phyloP scores from a whole-genome alignment of 345 rosid genomes.

The Psidium guajava region DNA sequence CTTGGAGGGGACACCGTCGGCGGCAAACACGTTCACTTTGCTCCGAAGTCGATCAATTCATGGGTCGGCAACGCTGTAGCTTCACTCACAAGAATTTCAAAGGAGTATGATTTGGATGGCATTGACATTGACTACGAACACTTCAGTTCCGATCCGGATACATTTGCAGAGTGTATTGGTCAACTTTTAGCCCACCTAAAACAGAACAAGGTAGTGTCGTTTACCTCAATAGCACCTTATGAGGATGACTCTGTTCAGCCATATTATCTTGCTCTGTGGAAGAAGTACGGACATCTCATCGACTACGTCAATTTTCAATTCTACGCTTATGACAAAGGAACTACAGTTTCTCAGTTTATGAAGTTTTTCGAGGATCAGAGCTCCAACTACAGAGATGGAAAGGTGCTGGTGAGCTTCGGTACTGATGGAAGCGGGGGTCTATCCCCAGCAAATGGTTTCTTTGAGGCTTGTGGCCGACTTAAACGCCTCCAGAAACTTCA shows the following conservation, averaged over 20 bases:
- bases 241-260: conserved; percentile 23
- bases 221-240: conserved; percentile 53
- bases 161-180: conserved; percentile 49
- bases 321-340: conserved; percentile 34
- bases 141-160: conserved; percentile 34
- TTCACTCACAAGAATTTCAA: conserved; percentile 24
- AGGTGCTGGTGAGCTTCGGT: conserved; percentile 31
- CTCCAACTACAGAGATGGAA: conserved; percentile 29
- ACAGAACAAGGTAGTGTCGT: conserved; percentile 13
- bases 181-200: conserved; percentile 26
- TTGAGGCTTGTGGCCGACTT: conserved; percentile 27
- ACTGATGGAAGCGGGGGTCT: conserved; percentile 40
- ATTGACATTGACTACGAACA: conserved; percentile 51
- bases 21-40: conserved; percentile 4
- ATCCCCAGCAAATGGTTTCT: conserved; percentile 32
- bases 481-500: conserved; percentile 21
- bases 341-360: conserved; percentile 28
- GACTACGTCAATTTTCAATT: conserved; percentile 57
- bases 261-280: conserved; percentile 43
- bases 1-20: conserved; percentile 39
- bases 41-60: conserved; percentile 24
- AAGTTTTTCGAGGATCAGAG: conserved; percentile 19
- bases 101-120: conserved; percentile 29
- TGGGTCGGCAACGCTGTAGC: conserved; percentile 40
- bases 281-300: conserved; percentile 40